Evolutionary conservation across 2,329 filamentous ascomycete species (phyloP).

Genomic region (Harringtonia lauricola): DNA sequence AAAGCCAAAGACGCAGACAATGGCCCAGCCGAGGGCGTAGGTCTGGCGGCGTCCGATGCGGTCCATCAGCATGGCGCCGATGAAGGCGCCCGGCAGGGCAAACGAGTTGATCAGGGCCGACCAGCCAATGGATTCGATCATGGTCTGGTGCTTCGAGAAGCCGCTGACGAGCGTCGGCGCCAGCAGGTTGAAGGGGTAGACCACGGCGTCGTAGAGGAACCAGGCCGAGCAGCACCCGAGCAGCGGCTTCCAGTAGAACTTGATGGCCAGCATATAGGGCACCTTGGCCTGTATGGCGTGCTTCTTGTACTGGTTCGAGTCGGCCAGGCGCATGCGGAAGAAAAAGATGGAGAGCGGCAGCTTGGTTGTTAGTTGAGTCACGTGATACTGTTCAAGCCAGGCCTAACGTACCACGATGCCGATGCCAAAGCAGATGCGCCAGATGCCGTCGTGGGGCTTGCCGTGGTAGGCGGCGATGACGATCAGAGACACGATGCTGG

Average conservation of each 20-base stretch:
- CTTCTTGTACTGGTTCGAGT: slow-evolving; percentile 34
- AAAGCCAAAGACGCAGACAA: slow-evolving; percentile 27
- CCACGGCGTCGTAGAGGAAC: slow-evolving; percentile 29
- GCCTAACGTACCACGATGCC: slow-evolving; percentile 20
- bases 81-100: slow-evolving; percentile 13
- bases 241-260: slow-evolving; percentile 41
- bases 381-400: too few relatives aligned
- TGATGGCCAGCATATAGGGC: slow-evolving; percentile 32
- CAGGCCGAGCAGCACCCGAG: slow-evolving; percentile 40
- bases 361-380: too few relatives aligned
- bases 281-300: slow-evolving; percentile 36
- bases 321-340: slow-evolving; percentile 39
- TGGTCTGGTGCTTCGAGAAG: slow-evolving; percentile 9
- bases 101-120: slow-evolving; percentile 15
- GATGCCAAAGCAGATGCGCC: slow-evolving; percentile 34
- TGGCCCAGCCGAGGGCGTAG: slow-evolving; percentile 8
- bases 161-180: slow-evolving; percentile 12
- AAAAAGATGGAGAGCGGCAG: slow-evolving; percentile 39
- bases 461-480: slow-evolving; percentile 26
- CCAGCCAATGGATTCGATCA: slow-evolving; percentile 14
- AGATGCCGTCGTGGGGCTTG: slow-evolving; percentile 25
- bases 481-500: slow-evolving; percentile 27
- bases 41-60: slow-evolving; percentile 11
- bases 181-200: slow-evolving; percentile 11
- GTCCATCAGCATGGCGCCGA: slow-evolving; percentile 13